Base-by-base conservation (phyloP, 352 stramenopile species). In the Globisporangium viniferum region DNA sequence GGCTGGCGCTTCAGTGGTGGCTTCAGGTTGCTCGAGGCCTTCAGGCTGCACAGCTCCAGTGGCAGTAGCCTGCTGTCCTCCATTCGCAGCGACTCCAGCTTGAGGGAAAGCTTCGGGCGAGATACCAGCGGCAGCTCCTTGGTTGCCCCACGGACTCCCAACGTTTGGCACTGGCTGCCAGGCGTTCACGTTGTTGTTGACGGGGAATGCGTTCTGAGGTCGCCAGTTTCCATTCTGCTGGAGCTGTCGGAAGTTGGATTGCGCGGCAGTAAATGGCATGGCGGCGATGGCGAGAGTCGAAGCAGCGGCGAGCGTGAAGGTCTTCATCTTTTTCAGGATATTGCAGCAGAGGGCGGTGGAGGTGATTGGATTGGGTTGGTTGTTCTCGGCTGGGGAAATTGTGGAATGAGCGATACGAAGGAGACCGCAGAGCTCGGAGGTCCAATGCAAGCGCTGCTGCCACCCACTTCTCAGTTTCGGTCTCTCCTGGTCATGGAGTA, bases 161-260 rank as follows among this genome's bases (percentile, higher is more conserved):
- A 79, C 74, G 48, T 74, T 68, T 0, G 44, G 39, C 39, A 48
- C 67, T 60, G 62, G 60, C 2, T 68, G 71, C 72, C 72, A 83
- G 14, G 70, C 68, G 48, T 59, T 57, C 44, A 8, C 12, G 20
- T 66, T 58, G 64, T 63, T 55, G 22, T 41, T 35, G 46, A 65
- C 51, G 36, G 58, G 58, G 58, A 41, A 41, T 2, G 24, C 58
- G 39, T 53, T 55, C 46, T 64, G 58, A 24, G 58, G 58, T 14
- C 41, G 29, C 24, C 18, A 49, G 58, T 64, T 64, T 18, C 58
- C 58, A 14, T 33, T 33, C 31, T 67, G 62, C 27, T 67, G 62
- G 51, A 67, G 62, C 27, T 36, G 24, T 46, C 62, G 62, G 31
- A 67, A 51, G 63, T 73, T 67, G 58, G 78, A 31, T 48, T 79